phyloP scores from a whole-genome alignment of 306 rosid genomes.

The Prunus mongolica region DNA sequence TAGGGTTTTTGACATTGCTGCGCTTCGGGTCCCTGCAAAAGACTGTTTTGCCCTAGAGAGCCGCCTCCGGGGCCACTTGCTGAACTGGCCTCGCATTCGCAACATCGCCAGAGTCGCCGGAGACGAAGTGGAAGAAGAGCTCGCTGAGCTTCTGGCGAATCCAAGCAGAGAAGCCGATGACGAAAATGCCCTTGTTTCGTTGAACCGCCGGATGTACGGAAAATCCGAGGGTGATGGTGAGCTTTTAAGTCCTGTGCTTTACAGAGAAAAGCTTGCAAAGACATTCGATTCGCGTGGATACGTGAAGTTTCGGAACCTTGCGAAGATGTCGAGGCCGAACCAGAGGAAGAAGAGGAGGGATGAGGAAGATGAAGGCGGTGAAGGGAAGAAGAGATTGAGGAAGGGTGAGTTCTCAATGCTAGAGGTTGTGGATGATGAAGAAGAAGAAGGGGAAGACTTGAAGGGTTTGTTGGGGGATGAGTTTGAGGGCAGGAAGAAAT shows the following conservation, averaged over 20 bases:
- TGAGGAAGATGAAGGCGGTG: conserved; percentile 21
- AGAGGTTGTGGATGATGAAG: conserved; percentile 74
- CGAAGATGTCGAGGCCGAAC: conserved; percentile 81
- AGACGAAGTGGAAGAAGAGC: conserved; percentile 54
- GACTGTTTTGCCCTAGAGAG: conserved; percentile 68
- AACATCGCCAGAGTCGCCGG: conserved; percentile 87
- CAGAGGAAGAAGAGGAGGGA: conserved; percentile 42
- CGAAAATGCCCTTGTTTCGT: conserved; percentile 30
- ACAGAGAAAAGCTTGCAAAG: conserved; percentile 65
- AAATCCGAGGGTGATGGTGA: conserved; percentile 58
- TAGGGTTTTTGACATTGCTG: conserved; percentile 60
- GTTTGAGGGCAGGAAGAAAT: conserved; percentile 49
- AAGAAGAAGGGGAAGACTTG: conserved; percentile 43
- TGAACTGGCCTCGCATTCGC: conserved; percentile 94
- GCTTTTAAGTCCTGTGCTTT: conserved; percentile 56
- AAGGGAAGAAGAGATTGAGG: conserved; percentile 27
- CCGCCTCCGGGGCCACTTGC: conserved; percentile 84
- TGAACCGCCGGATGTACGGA: conserved; percentile 60
- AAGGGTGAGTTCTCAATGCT: conserved; percentile 37
- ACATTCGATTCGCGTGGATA: conserved; percentile 71
- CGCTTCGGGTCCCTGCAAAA: conserved; percentile 74
- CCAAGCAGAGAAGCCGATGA: conserved; percentile 1
- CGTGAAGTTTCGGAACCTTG: conserved; percentile 64
- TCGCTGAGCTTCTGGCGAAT: conserved; percentile 32
- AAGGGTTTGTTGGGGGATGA: conserved; percentile 65